Conservation (phyloP, 78 protist genomes). For the Tieghemostelium lacteum region DNA sequence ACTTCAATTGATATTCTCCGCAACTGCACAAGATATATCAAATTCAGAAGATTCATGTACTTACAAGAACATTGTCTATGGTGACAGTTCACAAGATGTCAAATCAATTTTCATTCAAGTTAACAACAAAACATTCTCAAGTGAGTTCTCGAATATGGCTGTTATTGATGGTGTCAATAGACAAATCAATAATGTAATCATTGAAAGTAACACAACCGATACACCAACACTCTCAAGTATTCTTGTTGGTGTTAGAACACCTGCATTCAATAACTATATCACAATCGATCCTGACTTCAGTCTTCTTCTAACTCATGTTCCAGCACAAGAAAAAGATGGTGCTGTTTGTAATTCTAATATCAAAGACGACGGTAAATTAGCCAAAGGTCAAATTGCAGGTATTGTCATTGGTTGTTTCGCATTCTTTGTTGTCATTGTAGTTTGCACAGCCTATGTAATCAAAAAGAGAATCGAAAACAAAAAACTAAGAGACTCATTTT, state of each 20-base stretch:
- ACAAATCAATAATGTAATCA: background rate
- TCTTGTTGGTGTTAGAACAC: background rate
- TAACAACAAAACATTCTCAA: background rate
- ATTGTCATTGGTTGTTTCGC: too few relatives aligned
- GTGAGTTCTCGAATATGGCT: background rate
- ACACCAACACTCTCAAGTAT: background rate
- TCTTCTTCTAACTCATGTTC: background rate
- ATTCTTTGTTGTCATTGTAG: too few relatives aligned
- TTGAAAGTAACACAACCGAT: background rate
- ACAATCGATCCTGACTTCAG: background rate
- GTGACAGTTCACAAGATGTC: background rate
- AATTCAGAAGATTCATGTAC: background rate
- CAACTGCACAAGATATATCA: background rate
- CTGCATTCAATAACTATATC: background rate
- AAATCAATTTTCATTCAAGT: background rate
- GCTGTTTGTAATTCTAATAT: too few relatives aligned
- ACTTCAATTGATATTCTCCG: too few relatives aligned
- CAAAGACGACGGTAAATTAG: too few relatives aligned
- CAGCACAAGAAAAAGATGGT: background rate
- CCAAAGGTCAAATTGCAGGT: too few relatives aligned
- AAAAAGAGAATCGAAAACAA: too few relatives aligned
- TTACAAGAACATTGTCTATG: constrained; percentile 1
- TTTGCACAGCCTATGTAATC: too few relatives aligned
- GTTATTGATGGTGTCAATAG: background rate
- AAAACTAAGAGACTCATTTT: too few relatives aligned